Evolutionary conservation across 208 protist species (phyloP).

Genomic region (Acanthamoeba rhysodes): DNA sequence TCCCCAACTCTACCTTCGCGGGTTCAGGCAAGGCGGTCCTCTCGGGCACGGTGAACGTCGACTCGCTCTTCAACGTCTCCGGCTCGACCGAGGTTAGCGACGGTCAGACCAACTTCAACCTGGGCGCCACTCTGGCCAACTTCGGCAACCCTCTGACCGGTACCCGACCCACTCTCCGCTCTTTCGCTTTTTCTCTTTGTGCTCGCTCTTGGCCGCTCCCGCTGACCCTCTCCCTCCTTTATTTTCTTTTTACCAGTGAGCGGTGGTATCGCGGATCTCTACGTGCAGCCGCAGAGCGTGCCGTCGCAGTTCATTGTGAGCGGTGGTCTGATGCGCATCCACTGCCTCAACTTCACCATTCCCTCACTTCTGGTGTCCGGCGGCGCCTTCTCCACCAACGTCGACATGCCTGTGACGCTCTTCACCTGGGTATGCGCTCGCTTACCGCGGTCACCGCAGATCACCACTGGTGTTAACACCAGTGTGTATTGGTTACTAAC

Average conservation of each 20-base stretch:
- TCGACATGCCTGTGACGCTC: slow-evolving; percentile 12
- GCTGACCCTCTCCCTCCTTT: not conserved
- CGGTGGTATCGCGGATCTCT: slow-evolving; percentile 62
- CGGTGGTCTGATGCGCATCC: slow-evolving; percentile 51
- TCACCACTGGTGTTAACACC: not conserved
- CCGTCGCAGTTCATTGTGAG: slow-evolving; percentile 65
- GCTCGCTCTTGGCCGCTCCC: no score
- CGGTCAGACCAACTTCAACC: slow-evolving; percentile 63
- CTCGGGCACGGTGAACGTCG: slow-evolving; percentile 43
- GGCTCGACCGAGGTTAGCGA: slow-evolving; percentile 48
- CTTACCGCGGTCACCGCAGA: not conserved
- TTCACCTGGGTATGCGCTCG: slow-evolving; percentile 44
- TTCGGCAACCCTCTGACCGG: slow-evolving; percentile 67
- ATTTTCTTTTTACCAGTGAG: not conserved
- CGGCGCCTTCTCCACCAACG: slow-evolving; percentile 73
- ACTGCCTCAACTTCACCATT: slow-evolving; percentile 70
- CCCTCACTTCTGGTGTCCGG: slow-evolving; percentile 34
- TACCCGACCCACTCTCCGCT: not conserved
- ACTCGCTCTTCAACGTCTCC: slow-evolving; percentile 59
- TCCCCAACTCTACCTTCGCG: slow-evolving; percentile 21
- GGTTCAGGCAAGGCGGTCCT: slow-evolving; percentile 46
- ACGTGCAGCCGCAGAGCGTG: slow-evolving; percentile 20
- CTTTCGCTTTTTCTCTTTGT: not conserved
- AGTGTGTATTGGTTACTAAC: no score
- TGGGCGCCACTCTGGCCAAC: slow-evolving; percentile 42